Base-by-base conservation (phyloP, 495 filamentous ascomycete genomes). In the Lasiosphaeriaceae sp. region DNA sequence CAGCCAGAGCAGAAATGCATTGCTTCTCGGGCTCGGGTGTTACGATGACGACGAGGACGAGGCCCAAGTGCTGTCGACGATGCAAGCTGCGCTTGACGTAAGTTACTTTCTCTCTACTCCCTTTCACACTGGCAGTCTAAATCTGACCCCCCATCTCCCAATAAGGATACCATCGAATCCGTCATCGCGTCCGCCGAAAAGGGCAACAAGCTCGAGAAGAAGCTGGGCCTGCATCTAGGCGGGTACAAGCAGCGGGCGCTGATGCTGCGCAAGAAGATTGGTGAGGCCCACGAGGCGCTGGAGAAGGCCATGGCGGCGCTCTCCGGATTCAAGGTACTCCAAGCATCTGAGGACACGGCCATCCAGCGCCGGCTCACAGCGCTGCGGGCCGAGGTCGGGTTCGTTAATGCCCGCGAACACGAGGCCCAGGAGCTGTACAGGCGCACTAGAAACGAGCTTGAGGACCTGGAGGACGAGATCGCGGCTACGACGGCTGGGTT, bases 171-270 rank as follows among this genome's bases (percentile, higher is more conserved):
- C 8, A 85, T 95, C 67, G 80, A 87, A 31, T 76, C 80, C 9
- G 83, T 96, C 47, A 78, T 86, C 53, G 79, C 78, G 4, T 85
- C 84, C 0, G 93, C 93, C 5, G 85, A 90, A 56, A 81, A 84
- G 50, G 89, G 86, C 47, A 90, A 90, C 63, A 94, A 91, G 68
- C 74, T 92, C 11, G 92, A 98, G 70, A 96, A 96, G 77, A 97
- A 96, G 74, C 83, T 98, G n/a, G 80, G 81, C 7, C 72, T 95
- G 47, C 85, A 93, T 60, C 84, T 92, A 0, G 92, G 93, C 24
- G 94, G 94, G 50, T 98, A 98, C 71, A 87, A 91, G 68, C 84
- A 90, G 59, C 90, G 94, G 26, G 85, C 90, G 19, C 91, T 90
- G 65, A 85, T 80, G 55, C 80, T 98, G 11, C 86, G 87, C 24